Conservation (phyloP, 345 rosid genomes). For the Linum tenue region DNA sequence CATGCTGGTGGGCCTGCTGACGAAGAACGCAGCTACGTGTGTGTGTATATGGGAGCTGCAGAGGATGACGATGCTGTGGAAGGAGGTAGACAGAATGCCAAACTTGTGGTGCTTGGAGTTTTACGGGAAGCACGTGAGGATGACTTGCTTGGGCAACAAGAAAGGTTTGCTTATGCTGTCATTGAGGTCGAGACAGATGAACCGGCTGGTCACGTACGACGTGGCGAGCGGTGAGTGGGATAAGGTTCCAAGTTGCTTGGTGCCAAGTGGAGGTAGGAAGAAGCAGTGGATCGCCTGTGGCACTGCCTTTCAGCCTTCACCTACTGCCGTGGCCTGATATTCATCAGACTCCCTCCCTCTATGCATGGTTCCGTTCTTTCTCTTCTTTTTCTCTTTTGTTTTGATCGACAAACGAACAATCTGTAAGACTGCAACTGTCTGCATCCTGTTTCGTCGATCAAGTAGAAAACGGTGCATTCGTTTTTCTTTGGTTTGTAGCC, state of each 20-base stretch:
- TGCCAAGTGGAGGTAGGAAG: conserved; percentile 56
- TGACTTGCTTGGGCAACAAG: conserved; percentile 98
- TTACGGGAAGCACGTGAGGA: conserved; percentile 96
- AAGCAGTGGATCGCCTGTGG: conserved; percentile 93
- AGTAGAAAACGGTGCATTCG: neutral
- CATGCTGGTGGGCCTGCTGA: conserved; percentile 88
- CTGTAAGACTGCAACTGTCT: neutral
- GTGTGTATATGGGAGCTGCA: conserved; percentile 99
- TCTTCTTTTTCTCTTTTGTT: neutral
- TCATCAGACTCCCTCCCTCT: neutral
- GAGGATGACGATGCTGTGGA: conserved; percentile 98
- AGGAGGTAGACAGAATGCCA: conserved; percentile 99
- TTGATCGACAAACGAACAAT: no score
- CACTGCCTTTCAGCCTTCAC: conserved; percentile 78
- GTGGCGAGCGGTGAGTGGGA: conserved; percentile 65
- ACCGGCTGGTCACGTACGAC: conserved; percentile 74
- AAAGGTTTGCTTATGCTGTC: conserved; percentile 82
- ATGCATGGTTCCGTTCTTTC: neutral
- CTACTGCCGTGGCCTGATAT: conserved; percentile 49
- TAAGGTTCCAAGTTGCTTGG: conserved; percentile 73
- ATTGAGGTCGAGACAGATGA: conserved; percentile 81
- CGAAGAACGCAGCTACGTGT: conserved; percentile 92
- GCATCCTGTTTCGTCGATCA: neutral
- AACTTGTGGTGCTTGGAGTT: conserved; percentile 98
- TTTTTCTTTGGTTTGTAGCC: neutral